Percentiles rank a stretch among this genome's conserved stretches.
phyloP scores from a whole-genome alignment of 2,329 filamentous ascomycete species.

The Fusarium abutilonis region DNA sequence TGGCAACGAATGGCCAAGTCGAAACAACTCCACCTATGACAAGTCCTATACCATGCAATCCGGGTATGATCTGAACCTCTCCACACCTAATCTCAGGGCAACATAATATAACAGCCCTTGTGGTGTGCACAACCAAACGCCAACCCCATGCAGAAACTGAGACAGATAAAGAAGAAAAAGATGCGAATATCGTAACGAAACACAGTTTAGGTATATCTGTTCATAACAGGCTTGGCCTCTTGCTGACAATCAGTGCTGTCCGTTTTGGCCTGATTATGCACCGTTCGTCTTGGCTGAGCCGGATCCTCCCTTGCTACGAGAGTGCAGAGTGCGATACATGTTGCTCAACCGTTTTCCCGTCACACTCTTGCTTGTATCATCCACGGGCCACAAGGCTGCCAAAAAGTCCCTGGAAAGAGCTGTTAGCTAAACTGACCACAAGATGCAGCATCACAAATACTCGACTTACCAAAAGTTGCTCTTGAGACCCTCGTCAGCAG shows the following conservation, averaged over 20 bases:
- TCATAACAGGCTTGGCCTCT: constrained; percentile 20
- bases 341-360: constrained; percentile 57
- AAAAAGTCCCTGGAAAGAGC: constrained; percentile 53
- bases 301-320: constrained; percentile 48
- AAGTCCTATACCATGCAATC: constrained; percentile 46
- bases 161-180: constrained; percentile 32
- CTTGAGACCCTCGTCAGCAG: constrained; percentile 55
- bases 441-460: not conserved
- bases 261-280: constrained; percentile 37
- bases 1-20: constrained; percentile 32
- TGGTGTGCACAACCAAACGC: constrained; percentile 44
- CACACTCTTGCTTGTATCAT: constrained; percentile 56
- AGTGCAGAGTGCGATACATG: constrained; percentile 56
- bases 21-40: constrained; percentile 40
- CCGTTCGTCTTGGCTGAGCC: constrained; percentile 48
- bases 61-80: constrained; percentile 44
- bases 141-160: constrained; percentile 41
- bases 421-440: constrained; percentile 30
- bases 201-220: constrained; percentile 36
- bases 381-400: constrained; percentile 58
- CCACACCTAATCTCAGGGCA: constrained; percentile 29
- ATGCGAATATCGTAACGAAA: constrained; percentile 39
- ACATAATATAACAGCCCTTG: constrained; percentile 42
- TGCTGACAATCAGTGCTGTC: not conserved
- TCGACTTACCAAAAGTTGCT: constrained; percentile 61